Evolutionary conservation across 768 basidiomycete species (phyloP), one percentile per base, ranked within the genome.

Genomic region (Pleurotus ostreatus): DNA sequence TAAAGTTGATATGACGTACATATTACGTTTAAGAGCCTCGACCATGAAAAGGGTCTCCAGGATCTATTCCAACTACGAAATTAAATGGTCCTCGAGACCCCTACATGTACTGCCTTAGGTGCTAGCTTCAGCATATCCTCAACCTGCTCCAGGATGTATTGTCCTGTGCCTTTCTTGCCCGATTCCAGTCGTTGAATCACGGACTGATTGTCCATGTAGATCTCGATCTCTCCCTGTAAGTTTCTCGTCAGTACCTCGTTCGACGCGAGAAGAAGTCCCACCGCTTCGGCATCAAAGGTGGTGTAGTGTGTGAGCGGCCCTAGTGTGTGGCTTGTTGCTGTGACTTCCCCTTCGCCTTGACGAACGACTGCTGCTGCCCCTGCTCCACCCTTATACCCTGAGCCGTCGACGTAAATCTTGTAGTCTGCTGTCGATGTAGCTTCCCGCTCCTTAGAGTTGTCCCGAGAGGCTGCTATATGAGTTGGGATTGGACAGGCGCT

Each of bases 271-370:
- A n/a, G 12, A 11, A 40, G 39, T 40, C 39, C 39, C 11, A 40
- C 39, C 3, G 39, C 39, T 40, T 40, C 64, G 2, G 58, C 66
- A 55, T 63, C 22, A 22, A 22, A 22, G 22, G 22, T 22, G 3
- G 22, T 22, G 22, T 22, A 22, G 3, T 3, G 3, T 12, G 63
- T 66, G 39, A 12, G 39, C 39, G 11, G 12, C 39, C n/a, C 39
- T 40, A 40, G 39, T n/a, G 11, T 40, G 39, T 40, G n/a, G 11
- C 39, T 11, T 40, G n/a, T n/a, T 40, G 11, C 39, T 12, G 12
- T 3, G 12, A 40, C 2, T n/a, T 40, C n/a, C n/a, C 39, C n/a
- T 11, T 40, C 2, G 39, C 39, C 39, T 3, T 40, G 12, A 40
- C n/a, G 3, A 2, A n/a, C 11, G 3, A 40, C n/a, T 40, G 39